These are phyloP conservation scores for Silene noctiflora DNA, from an alignment of 179 eudicot genomes.

Conservation along the genomic window DNA sequence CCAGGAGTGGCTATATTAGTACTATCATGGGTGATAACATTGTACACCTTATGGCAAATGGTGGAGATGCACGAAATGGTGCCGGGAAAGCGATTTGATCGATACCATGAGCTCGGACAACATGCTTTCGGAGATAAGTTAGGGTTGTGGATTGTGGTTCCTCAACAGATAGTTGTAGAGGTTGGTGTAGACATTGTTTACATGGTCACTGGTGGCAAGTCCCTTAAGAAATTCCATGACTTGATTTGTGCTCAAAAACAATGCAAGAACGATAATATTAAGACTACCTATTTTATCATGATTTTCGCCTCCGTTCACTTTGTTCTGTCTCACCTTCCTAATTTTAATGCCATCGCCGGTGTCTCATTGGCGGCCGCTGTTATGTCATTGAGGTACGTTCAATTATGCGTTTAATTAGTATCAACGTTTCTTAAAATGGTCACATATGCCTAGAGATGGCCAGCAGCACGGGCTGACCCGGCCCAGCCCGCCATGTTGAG, in stretches of 20 bases:
- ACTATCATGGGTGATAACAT: constrained; percentile 40
- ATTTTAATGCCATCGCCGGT: constrained; percentile 40
- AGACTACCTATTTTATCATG: constrained; percentile 40
- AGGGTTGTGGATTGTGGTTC: constrained; percentile 46
- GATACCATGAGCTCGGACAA: constrained; percentile 47
- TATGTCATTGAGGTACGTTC: constrained; percentile 40
- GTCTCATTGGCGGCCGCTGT: constrained; percentile 44
- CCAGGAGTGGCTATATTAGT: constrained; percentile 38
- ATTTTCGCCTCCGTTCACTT: constrained; percentile 42
- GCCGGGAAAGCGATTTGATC: constrained; percentile 41
- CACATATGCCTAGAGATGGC: too few relatives aligned
- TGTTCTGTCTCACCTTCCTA: constrained; percentile 42
- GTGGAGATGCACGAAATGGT: constrained; percentile 53
- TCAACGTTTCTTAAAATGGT: too few relatives aligned
- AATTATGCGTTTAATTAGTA: too few relatives aligned
- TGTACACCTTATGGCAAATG: constrained; percentile 50
- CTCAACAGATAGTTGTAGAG: constrained; percentile 40
- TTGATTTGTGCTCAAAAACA: constrained; percentile 22
- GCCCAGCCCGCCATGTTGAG: too few relatives aligned
- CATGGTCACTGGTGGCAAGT: constrained; percentile 44
- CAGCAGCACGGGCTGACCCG: too few relatives aligned
- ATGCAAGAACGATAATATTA: constrained; percentile 27
- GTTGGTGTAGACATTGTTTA: constrained; percentile 41
- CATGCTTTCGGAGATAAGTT: constrained; percentile 39
- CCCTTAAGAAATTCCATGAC: constrained; percentile 41